Percentiles rank a stretch among this genome's conserved stretches.
These are phyloP conservation scores for Penicillium egyptiacum DNA, from an alignment of 495 filamentous ascomycete genomes.

Conservation along the genomic window DNA sequence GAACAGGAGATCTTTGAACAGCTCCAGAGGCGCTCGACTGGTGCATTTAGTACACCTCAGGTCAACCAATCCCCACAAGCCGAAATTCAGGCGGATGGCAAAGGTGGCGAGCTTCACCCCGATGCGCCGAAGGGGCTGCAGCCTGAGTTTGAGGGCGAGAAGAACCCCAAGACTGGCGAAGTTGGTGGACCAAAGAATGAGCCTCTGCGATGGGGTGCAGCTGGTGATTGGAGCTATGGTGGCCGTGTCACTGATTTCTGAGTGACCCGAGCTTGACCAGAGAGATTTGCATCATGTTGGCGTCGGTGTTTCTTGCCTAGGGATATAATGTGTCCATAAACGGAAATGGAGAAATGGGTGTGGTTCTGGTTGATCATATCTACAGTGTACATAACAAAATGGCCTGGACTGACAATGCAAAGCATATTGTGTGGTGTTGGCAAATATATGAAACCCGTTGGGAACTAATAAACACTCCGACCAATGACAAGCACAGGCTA, in stretches of 20 bases:
- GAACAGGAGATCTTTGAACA: slow-evolving; percentile 93
- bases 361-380: not conserved
- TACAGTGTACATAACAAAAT: slow-evolving; percentile 5
- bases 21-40: slow-evolving; percentile 70
- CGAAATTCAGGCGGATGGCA: slow-evolving; percentile 50
- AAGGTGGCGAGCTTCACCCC: slow-evolving; percentile 65
- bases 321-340: not conserved
- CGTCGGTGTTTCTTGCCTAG: slow-evolving; percentile 20
- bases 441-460: not conserved
- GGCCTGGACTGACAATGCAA: slow-evolving; percentile 1
- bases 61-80: slow-evolving; percentile 30
- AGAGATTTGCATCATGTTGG: slow-evolving; percentile 21
- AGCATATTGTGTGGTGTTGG: not conserved
- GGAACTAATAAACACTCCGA: not conserved
- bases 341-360: not conserved
- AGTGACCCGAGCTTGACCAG: not conserved
- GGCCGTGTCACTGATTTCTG: slow-evolving; percentile 94
- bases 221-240: slow-evolving; percentile 93
- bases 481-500: not conserved
- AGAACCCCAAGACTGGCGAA: slow-evolving; percentile 94
- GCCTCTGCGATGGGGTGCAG: slow-evolving; percentile 79
- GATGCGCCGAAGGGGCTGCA: slow-evolving; percentile 68
- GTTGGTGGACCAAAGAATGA: slow-evolving; percentile 97
- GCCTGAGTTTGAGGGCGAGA: slow-evolving; percentile 93
- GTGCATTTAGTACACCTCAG: slow-evolving; percentile 69